Conservation (phyloP, 805 yeast genomes). For the Grigorovia jiainica region DNA sequence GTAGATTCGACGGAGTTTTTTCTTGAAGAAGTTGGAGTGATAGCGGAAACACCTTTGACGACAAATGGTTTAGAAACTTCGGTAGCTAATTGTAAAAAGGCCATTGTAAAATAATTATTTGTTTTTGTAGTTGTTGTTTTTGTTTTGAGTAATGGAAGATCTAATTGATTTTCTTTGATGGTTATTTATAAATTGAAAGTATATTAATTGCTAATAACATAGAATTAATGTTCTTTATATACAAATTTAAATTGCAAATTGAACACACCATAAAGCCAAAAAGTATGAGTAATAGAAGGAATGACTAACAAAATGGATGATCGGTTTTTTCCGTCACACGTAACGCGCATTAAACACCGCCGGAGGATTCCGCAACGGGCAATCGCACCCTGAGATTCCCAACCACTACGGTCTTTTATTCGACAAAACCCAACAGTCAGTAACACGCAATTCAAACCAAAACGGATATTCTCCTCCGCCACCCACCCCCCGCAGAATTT, state of each 20-base stretch:
- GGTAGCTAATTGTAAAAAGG: conserved; percentile 46
- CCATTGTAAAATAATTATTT: conserved; percentile 7
- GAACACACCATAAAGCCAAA: neutral
- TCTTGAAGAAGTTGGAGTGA: conserved; percentile 33
- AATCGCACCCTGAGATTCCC: too few relatives aligned
- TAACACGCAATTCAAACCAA: too few relatives aligned
- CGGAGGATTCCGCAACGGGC: neutral
- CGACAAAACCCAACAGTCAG: too few relatives aligned
- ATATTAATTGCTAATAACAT: too few relatives aligned
- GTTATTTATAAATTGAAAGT: neutral
- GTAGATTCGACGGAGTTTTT: conserved; percentile 16
- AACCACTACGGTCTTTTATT: too few relatives aligned
- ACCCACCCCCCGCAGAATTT: too few relatives aligned
- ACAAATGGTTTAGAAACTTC: conserved; percentile 52
- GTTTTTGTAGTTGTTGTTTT: conserved; percentile 4
- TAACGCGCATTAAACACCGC: neutral
- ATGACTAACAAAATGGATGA: neutral
- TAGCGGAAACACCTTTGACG: conserved; percentile 33
- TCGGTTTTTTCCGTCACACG: neutral
- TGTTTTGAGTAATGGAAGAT: conserved; percentile 2
- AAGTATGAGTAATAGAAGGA: neutral
- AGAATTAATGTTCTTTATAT: too few relatives aligned
- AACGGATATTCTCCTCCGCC: too few relatives aligned
- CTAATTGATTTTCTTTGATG: neutral
- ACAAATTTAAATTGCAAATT: too few relatives aligned